Conservation (phyloP, 2,329 filamentous ascomycete genomes). For the Thelonectria discophora region DNA sequence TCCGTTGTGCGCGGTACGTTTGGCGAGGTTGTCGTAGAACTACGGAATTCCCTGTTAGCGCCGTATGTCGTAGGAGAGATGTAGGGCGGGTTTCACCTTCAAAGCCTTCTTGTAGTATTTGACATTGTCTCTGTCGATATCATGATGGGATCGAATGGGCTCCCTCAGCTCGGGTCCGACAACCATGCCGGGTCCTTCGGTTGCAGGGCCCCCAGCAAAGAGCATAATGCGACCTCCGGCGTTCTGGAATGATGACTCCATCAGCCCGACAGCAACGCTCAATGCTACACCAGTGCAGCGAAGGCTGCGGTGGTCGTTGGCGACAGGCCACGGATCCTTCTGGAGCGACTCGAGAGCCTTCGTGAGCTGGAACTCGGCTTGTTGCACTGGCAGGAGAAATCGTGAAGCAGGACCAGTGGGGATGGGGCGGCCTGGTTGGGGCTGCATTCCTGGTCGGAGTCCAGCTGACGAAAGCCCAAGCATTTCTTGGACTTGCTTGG, state of each 20-base stretch:
- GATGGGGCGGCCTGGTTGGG: slow-evolving; percentile 77
- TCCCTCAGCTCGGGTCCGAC: slow-evolving; percentile 95
- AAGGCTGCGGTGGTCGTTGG: slow-evolving; percentile 88
- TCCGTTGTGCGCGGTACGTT: slow-evolving; percentile 93
- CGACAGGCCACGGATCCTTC: slow-evolving; percentile 96
- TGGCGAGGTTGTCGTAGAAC: slow-evolving; percentile 95
- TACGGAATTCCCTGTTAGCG: slow-evolving; percentile 49
- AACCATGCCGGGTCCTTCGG: slow-evolving; percentile 95
- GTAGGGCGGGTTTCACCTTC: slow-evolving; percentile 67
- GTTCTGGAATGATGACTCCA: slow-evolving; percentile 96
- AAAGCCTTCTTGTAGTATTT: slow-evolving; percentile 99
- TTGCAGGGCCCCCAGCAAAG: slow-evolving; percentile 93
- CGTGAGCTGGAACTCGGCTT: slow-evolving; percentile 96
- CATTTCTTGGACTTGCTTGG: slow-evolving; percentile 99
- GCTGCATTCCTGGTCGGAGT: slow-evolving; percentile 77
- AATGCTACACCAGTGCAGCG: slow-evolving; percentile 96
- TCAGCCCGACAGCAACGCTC: slow-evolving; percentile 89
- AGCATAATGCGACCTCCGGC: slow-evolving; percentile 96
- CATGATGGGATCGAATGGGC: slow-evolving; percentile 96
- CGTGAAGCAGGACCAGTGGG: slow-evolving; percentile 84
- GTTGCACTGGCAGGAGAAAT: slow-evolving; percentile 92
- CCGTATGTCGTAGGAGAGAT: neutral
- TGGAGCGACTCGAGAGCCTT: slow-evolving; percentile 95
- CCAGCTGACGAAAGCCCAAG: slow-evolving; percentile 80
- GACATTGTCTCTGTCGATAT: slow-evolving; percentile 98